These are phyloP conservation scores for Narthecium ossifragum DNA, from an alignment of 106 monocot genomes.

Conservation along the genomic window DNA sequence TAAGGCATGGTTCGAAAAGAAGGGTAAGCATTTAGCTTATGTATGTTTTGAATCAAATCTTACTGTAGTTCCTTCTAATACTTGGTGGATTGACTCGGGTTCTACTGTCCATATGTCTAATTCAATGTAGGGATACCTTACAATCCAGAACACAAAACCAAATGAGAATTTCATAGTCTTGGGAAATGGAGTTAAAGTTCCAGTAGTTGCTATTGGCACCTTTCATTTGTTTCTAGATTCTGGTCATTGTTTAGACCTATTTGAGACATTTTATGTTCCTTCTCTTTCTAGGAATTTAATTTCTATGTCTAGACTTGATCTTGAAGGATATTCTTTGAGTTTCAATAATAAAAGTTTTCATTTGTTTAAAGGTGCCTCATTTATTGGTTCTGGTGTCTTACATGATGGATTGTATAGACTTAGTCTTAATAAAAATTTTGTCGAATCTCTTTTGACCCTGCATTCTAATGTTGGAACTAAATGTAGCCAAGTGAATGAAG, in stretches of 20 bases:
- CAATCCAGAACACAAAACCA: too few species aligned
- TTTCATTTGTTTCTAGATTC: too few species aligned
- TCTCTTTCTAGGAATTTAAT: slow-evolving; percentile 2
- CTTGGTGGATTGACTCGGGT: too few species aligned
- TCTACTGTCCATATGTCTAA: too few species aligned
- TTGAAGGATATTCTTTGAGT: neutral
- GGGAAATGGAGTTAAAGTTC: too few species aligned
- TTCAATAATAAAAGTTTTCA: neutral
- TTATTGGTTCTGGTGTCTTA: neutral
- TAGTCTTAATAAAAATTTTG: neutral
- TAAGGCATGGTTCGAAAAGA: too few species aligned
- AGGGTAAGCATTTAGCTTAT: too few species aligned
- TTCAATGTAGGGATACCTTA: too few species aligned
- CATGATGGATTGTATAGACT: slow-evolving; percentile 1
- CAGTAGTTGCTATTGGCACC: too few species aligned
- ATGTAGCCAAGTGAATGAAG: neutral
- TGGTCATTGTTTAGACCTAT: slow-evolving; percentile 2
- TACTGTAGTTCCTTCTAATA: too few species aligned
- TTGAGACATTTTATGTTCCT: slow-evolving; percentile 3
- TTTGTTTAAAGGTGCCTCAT: neutral
- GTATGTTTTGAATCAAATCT: too few species aligned
- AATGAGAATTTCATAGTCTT: too few species aligned
- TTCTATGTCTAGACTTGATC: slow-evolving; percentile 8
- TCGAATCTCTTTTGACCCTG: neutral
- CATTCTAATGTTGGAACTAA: slow-evolving; percentile 7